Percentiles rank a stretch among this genome's conserved stretches.
phyloP scores from a whole-genome alignment of 768 basidiomycete genomes.

The Xanthoconium stramineum region DNA sequence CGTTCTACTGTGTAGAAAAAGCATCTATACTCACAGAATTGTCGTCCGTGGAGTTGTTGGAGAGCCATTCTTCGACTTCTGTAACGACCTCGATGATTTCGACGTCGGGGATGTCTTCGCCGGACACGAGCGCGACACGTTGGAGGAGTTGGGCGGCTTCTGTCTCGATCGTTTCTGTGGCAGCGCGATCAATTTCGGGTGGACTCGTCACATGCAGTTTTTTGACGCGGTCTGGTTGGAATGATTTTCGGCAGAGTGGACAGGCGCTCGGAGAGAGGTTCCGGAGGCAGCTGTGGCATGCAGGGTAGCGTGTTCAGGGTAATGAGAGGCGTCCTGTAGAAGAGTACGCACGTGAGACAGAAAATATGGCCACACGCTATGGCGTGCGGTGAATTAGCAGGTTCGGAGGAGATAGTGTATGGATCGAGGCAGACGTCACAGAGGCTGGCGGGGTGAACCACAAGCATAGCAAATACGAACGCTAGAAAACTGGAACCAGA shows the following conservation, averaged over 20 bases:
- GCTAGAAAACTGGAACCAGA: conserved; percentile 24
- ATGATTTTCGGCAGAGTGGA: conserved; percentile 65
- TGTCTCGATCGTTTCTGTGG: conserved; percentile 41
- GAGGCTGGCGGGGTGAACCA: conserved; percentile 65
- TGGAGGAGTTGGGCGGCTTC: conserved; percentile 36
- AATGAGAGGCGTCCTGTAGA: conserved; percentile 13
- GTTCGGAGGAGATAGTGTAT: conserved; percentile 49
- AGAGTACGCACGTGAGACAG: conserved; percentile 55
- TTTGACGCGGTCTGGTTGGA: conserved; percentile 55
- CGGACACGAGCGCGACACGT: conserved; percentile 35
- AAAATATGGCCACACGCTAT: conserved; percentile 80
- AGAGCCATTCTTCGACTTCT: conserved; percentile 54
- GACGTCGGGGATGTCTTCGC: conserved; percentile 29
- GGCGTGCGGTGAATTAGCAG: conserved; percentile 56
- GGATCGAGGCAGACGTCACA: conserved; percentile 76
- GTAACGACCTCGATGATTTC: conserved; percentile 38
- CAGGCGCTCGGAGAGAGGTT: conserved; percentile 51
- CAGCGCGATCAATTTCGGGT: conserved; percentile 34
- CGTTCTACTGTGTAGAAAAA: background rate
- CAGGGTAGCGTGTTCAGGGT: conserved; percentile 2
- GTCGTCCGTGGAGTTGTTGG: conserved; percentile 38
- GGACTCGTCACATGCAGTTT: conserved; percentile 62
- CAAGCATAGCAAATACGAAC: conserved; percentile 44
- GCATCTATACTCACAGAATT: conserved; percentile 26
- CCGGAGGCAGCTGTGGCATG: conserved; percentile 50